These are phyloP conservation scores for Fomitopsis palustris DNA, from an alignment of 1,284 basidiomycete genomes.

Conservation along the genomic window DNA sequence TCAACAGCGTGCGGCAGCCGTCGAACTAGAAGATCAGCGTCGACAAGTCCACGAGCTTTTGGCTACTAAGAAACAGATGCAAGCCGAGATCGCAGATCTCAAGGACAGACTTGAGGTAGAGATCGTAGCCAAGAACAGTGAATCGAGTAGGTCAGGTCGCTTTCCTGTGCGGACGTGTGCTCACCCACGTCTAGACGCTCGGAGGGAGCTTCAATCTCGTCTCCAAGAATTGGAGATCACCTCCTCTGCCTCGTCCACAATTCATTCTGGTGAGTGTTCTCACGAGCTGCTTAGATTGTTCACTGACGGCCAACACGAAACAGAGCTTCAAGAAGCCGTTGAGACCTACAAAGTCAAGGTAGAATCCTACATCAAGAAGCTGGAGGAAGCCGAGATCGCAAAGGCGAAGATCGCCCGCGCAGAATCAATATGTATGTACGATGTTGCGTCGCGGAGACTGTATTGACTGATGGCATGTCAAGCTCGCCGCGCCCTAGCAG, in stretches of 20 bases:
- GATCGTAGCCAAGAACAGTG: conserved; percentile 51
- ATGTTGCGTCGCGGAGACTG: background rate
- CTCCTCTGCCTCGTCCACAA: conserved; percentile 53
- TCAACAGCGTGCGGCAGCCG: conserved; percentile 63
- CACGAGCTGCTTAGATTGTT: background rate
- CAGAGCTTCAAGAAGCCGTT: conserved; percentile 61
- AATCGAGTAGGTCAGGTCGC: conserved; percentile 41
- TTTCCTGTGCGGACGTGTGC: background rate
- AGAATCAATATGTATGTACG: conserved; percentile 54
- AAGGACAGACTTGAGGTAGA: conserved; percentile 57
- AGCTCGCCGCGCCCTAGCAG: conserved; percentile 61
- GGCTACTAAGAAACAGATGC: conserved; percentile 53
- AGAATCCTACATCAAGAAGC: conserved; percentile 53
- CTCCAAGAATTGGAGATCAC: conserved; percentile 69
- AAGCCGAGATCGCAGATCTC: conserved; percentile 52
- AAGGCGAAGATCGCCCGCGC: conserved; percentile 61
- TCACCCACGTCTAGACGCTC: conserved; percentile 39
- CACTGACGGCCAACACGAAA: background rate
- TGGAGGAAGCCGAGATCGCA: conserved; percentile 70
- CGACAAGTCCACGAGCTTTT: conserved; percentile 57
- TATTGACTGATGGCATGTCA: conserved; percentile 6
- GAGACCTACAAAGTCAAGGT: conserved; percentile 67
- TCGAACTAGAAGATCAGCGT: conserved; percentile 61
- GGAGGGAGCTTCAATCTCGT: conserved; percentile 56
- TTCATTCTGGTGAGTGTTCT: conserved; percentile 48